A percentile compares a stretch with the other conserved stretches of the same genome.
Conservation (phyloP, 352 stramenopile genomes). For the Hyaloperonospora brassicae region DNA sequence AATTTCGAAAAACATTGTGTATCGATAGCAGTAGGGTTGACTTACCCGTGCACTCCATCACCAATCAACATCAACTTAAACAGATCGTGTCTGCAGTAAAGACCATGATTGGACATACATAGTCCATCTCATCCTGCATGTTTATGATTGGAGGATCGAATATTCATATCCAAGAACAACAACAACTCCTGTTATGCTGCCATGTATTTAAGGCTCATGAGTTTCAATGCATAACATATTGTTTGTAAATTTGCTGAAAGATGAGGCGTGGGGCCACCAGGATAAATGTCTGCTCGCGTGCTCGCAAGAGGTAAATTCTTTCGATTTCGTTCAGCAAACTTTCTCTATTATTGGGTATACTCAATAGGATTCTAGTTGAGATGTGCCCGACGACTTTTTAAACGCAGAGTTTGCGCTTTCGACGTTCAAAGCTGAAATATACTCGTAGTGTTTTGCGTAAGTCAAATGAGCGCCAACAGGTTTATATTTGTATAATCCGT, state of each 20-base stretch:
- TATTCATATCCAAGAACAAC: neutral
- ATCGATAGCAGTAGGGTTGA: neutral
- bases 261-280: neutral
- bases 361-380: neutral
- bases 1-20: neutral
- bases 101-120: conserved; percentile 1
- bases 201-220: neutral
- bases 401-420: neutral
- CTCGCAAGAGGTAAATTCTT: neutral
- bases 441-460: neutral
- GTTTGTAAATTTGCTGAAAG: neutral
- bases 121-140: neutral
- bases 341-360: neutral
- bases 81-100: neutral
- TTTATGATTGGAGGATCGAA: neutral
- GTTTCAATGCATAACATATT: neutral
- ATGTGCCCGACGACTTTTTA: neutral
- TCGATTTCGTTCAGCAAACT: neutral
- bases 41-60: neutral
- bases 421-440: neutral
- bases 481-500: neutral
- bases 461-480: neutral
- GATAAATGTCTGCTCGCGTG: neutral
- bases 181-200: neutral
- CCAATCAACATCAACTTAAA: neutral